Conservation (phyloP, 257 asterid genomes). For the Nicotiana benthamiana region DNA sequence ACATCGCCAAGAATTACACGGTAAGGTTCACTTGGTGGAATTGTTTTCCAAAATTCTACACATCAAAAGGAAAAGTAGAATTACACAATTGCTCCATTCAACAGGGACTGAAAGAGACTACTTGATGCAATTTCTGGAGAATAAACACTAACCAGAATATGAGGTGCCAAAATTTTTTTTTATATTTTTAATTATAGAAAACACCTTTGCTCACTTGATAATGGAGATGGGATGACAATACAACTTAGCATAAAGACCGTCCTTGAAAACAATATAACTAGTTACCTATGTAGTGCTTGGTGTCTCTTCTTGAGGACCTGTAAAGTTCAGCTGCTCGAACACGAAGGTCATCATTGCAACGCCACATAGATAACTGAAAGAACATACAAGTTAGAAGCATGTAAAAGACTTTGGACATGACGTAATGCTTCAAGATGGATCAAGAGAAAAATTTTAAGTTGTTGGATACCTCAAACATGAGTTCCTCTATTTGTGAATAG, state of each 20-base stretch:
- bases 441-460: not conserved
- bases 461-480: conserved; percentile 80
- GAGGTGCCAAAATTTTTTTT: no score
- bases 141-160: not conserved
- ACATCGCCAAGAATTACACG: conserved; percentile 46
- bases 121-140: not conserved
- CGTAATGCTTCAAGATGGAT: not conserved
- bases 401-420: not conserved
- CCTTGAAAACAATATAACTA: not conserved
- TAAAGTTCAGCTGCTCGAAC: conserved; percentile 29
- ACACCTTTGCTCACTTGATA: no score
- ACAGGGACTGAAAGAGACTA: not conserved
- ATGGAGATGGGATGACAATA: no score
- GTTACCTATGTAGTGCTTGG: conserved; percentile 45
- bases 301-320: conserved; percentile 26
- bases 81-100: not conserved
- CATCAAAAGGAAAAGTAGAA: not conserved
- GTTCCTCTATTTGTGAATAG: conserved; percentile 88
- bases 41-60: conserved; percentile 46
- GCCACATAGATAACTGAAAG: conserved; percentile 46
- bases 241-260: no score
- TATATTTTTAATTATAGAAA: no score
- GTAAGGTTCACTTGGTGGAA: conserved; percentile 41
- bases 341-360: conserved; percentile 45
- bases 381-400: not conserved